Base-by-base conservation (phyloP, 139 green algal genomes). In the Chlorella sorokiniana region DNA sequence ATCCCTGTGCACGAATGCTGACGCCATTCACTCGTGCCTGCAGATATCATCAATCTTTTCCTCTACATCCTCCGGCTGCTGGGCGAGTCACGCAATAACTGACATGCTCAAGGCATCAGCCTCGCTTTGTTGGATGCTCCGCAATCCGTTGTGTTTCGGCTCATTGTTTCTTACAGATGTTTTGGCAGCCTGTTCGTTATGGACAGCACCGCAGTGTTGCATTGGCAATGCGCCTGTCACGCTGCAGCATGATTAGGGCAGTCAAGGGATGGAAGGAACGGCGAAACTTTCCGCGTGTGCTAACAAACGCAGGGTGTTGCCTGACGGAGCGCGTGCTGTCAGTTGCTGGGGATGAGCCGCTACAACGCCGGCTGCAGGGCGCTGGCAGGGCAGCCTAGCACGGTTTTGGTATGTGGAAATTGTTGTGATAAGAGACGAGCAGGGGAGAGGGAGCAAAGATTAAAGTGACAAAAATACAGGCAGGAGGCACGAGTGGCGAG, bases 391-490 rank as follows among this genome's bases (percentile, higher is more conserved):
- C n/a, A n/a, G n/a, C n/a, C n/a, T n/a, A n/a, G n/a, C n/a, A n/a
- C n/a, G n/a, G n/a, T n/a, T n/a, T n/a, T n/a, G n/a, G n/a, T n/a
- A n/a, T n/a, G n/a, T n/a, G n/a, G n/a, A n/a, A n/a, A n/a, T n/a
- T n/a, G n/a, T n/a, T n/a, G n/a, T 33, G 59, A 29, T 9, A 65
- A 9, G 25, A 65, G 59, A 29, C 27, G 2, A 29, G 23, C 35
- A 29, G 54, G 54, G 63, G 33, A 29, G 63, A 14, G 63, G 63
- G 41, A 29, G 27, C 40, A 62, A n/a, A n/a, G n/a, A n/a, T n/a
- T n/a, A n/a, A n/a, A n/a, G n/a, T n/a, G n/a, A n/a, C n/a, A n/a
- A 76, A 76, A 76, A 41, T 38, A 62, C 42, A 62, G 44, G 16
- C 42, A 16, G 42, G 42, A 31, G 69, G 10, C n/a, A n/a, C 20